Conservation (phyloP, 345 rosid species). For the Populus tremula region DNA sequence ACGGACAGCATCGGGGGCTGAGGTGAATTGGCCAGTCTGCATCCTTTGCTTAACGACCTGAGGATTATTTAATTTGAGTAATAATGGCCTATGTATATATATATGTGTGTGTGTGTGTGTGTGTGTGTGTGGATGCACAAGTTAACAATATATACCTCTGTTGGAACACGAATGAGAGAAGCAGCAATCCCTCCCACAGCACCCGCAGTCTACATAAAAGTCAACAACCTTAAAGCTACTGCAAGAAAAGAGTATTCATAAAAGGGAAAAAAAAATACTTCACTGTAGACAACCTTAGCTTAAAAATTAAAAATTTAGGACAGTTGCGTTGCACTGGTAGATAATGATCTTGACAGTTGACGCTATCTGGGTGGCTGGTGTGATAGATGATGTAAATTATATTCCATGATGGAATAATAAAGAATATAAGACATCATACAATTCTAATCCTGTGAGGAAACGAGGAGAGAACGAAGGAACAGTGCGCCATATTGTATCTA, state of each 20-base stretch:
- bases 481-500: not conserved
- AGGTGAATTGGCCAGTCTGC: constrained; percentile 89
- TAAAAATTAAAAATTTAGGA: too few relatives aligned
- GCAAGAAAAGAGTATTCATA: constrained; percentile 14
- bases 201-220: constrained; percentile 72
- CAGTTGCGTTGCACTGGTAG: too few relatives aligned
- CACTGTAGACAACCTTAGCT: too few relatives aligned
- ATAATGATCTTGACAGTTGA: too few relatives aligned
- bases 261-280: not conserved
- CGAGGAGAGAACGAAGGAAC: too few relatives aligned
- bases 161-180: constrained; percentile 90
- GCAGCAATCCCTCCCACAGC: constrained; percentile 94
- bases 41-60: constrained; percentile 96
- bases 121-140: too few relatives aligned
- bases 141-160: constrained; percentile 53
- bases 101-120: too few relatives aligned
- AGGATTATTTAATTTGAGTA: not conserved
- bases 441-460: not conserved
- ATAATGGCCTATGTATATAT: not conserved
- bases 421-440: not conserved
- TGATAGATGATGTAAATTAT: not conserved
- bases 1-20: constrained; percentile 82
- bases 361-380: not conserved
- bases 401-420: not conserved
- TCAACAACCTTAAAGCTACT: constrained; percentile 4